Base-by-base conservation (phyloP, 2,329 filamentous ascomycete genomes). In the Akanthomyces muscarius region DNA sequence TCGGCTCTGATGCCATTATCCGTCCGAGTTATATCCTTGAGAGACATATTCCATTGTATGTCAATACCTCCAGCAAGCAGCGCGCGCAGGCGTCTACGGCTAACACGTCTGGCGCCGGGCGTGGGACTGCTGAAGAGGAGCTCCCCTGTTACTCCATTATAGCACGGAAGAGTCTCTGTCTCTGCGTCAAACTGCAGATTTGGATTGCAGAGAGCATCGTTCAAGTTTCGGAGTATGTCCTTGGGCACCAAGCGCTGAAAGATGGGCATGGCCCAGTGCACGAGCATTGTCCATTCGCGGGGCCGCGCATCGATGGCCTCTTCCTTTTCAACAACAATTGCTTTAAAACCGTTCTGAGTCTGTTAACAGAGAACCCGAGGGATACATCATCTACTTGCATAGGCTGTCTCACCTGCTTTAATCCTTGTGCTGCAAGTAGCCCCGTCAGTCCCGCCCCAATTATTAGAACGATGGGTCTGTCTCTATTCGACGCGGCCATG, bases 241-340 rank as follows among this genome's bases (percentile, higher is more conserved):
- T 70, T 62, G 1, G 76, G 75, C 2, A 78, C 68, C 53, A 78
- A 66, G 51, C 73, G 66, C 48, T 61, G 65, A 55, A 79, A 70
- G 6, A 69, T 67, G 1, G 74, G 71, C 67, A 77, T 71, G 14
- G 72, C 76, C 77, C 77, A 79, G 65, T 77, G 75, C 25, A 78
- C 65, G 13, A 75, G 68, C 38, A 78, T 75, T n/a, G 72, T 74
- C 75, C 75, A 77, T 68, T 77, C 75, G 60, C 75, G 73, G 3
- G 63, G 54, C 10, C 74, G 71, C 25, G 68, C 68, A 10, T 71
- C 66, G 61, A 75, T 51, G 57, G 68, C 65, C 1, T 61, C 56
- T 41, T 76, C 75, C 18, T 63, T 54, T 25, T 77, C 75, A 56
- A 71, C 75, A 2, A 77, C 64, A 38, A 66, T 59, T 6, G 73